A percentile compares a stretch with the other conserved stretches of the same genome.
Evolutionary conservation across 345 rosid genomes (phyloP).

Genomic region (Brassica incana): DNA sequence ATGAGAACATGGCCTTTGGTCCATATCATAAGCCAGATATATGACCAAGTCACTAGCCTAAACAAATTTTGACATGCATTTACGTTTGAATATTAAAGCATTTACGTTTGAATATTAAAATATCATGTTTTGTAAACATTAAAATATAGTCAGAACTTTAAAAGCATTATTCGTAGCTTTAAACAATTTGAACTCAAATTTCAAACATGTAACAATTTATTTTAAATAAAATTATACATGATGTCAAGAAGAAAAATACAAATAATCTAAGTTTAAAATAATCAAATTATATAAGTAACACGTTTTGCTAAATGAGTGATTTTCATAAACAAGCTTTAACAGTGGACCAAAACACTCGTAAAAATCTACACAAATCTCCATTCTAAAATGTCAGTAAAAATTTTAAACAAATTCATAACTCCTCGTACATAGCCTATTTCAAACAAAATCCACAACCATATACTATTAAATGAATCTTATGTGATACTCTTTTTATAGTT

Average conservation of each 20-base stretch:
- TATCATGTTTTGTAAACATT: background rate
- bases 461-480: background rate
- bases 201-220: too few species aligned
- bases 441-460: background rate
- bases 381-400: background rate
- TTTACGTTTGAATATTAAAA: background rate
- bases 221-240: too few species aligned
- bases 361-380: background rate
- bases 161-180: too few species aligned
- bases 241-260: too few species aligned
- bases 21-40: background rate
- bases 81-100: too few species aligned
- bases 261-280: too few species aligned
- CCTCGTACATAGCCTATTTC: background rate
- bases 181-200: too few species aligned
- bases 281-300: too few species aligned
- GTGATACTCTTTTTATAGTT: background rate
- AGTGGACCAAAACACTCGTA: too few species aligned
- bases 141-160: background rate
- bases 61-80: background rate
- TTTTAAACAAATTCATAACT: background rate
- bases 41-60: background rate
- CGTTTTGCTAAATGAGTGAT: too few species aligned
- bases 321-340: too few species aligned
- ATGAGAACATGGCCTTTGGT: background rate